Conservation (phyloP, 495 filamentous ascomycete species). For the Aspergillus indologenus region DNA sequence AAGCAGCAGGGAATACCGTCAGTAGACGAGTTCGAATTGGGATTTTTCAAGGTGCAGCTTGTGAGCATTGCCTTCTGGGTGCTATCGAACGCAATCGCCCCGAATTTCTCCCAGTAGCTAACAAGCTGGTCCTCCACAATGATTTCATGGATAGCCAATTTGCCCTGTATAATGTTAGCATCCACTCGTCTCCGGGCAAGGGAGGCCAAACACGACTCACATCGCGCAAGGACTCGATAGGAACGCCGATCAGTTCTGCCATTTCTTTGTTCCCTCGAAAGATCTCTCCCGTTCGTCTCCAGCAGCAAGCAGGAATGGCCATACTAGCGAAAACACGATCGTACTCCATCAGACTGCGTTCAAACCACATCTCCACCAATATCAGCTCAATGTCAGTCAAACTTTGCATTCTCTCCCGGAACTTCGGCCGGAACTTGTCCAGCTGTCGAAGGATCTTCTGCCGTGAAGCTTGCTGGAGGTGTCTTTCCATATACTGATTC, state of each 20-base stretch:
- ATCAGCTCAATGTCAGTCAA: conserved; percentile 91
- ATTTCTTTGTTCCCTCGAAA: conserved; percentile 98
- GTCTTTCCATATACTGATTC: conserved; percentile 82
- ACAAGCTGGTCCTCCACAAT: conserved; percentile 91
- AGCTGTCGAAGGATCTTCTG: conserved; percentile 87
- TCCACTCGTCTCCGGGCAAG: background rate
- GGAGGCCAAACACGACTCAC: conserved; percentile 51
- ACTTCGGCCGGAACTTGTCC: conserved; percentile 90
- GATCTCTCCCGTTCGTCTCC: conserved; percentile 95
- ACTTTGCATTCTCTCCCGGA: conserved; percentile 88
- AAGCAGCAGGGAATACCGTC: conserved; percentile 91
- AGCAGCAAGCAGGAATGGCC: conserved; percentile 97
- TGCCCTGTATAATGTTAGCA: conserved; percentile 58
- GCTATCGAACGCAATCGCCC: conserved; percentile 94
- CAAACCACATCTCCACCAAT: conserved; percentile 98
- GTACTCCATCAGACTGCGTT: conserved; percentile 90
- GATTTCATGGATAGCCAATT: conserved; percentile 92
- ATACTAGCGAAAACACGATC: conserved; percentile 98
- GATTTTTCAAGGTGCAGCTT: conserved; percentile 86
- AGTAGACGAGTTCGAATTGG: conserved; percentile 64
- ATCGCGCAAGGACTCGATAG: conserved; percentile 85
- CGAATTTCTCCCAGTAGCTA: conserved; percentile 98
- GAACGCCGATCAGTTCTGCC: conserved; percentile 93
- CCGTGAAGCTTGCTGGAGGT: conserved; percentile 74
- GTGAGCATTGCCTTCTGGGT: conserved; percentile 97